Percentiles rank a stretch among this genome's conserved stretches.
phyloP scores from a whole-genome alignment of 2,329 filamentous ascomycete species.

The Fusarium pininemorale region DNA sequence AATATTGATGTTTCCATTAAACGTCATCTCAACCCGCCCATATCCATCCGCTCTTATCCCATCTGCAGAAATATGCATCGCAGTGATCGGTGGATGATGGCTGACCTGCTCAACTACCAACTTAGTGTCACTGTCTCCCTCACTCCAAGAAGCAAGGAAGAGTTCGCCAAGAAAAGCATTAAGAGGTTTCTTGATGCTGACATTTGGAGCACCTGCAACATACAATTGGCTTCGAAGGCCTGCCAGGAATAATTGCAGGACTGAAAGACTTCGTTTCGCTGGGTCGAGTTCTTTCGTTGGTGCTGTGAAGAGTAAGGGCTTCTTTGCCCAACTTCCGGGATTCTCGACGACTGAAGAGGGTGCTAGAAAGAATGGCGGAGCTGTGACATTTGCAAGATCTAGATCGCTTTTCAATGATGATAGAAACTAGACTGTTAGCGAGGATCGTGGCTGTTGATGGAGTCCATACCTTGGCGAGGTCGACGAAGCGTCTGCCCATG shows the following conservation, averaged over 20 bases:
- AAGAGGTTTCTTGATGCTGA: slow-evolving; percentile 62
- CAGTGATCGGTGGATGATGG: slow-evolving; percentile 64
- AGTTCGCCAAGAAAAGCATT: slow-evolving; percentile 63
- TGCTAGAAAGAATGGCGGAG: slow-evolving; percentile 59
- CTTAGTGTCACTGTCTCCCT: slow-evolving; percentile 41
- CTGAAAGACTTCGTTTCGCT: slow-evolving; percentile 55
- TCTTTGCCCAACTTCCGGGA: slow-evolving; percentile 60
- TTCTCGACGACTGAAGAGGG: slow-evolving; percentile 61
- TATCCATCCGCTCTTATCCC: slow-evolving; percentile 60
- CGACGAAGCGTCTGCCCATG: slow-evolving; percentile 23
- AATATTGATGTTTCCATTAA: slow-evolving; percentile 59
- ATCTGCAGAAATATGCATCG: slow-evolving; percentile 56
- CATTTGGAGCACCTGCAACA: slow-evolving; percentile 54
- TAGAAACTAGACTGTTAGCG: slow-evolving; percentile 23
- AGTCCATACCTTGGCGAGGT: slow-evolving; percentile 26
- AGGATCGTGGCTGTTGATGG: no score
- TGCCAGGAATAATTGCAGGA: slow-evolving; percentile 58
- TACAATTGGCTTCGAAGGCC: slow-evolving; percentile 59
- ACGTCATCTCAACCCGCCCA: slow-evolving; percentile 62
- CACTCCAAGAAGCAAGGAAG: slow-evolving; percentile 55
- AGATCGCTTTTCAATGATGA: slow-evolving; percentile 50
- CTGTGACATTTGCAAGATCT: slow-evolving; percentile 62
- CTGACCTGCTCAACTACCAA: slow-evolving; percentile 59
- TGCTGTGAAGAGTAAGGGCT: slow-evolving; percentile 57
- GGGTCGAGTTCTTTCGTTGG: slow-evolving; percentile 56